Percentiles rank a stretch among this genome's conserved stretches.
Evolutionary conservation across 2,329 filamentous ascomycete genomes (phyloP).

Genomic region (Trichoderma cornu-damae): DNA sequence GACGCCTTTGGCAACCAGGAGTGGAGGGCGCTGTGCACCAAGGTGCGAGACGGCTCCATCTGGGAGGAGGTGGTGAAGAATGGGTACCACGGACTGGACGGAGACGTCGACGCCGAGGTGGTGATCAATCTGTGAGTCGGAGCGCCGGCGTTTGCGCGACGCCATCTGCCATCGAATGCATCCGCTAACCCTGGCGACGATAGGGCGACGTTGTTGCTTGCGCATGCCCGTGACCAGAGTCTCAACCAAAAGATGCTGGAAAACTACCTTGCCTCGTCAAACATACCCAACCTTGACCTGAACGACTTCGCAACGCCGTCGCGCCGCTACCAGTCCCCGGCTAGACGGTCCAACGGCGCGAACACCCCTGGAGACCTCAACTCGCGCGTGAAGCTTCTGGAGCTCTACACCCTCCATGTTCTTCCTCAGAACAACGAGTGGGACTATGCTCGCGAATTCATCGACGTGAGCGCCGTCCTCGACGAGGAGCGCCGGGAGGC

Average conservation of each 20-base stretch:
- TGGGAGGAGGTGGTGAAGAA: constrained; percentile 89
- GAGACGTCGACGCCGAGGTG: constrained; percentile 89
- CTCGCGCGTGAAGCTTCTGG: constrained; percentile 82
- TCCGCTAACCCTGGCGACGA: neutral
- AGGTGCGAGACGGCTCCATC: constrained; percentile 82
- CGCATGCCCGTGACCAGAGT: constrained; percentile 78
- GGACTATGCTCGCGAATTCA: constrained; percentile 92
- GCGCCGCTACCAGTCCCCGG: constrained; percentile 41
- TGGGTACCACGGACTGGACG: constrained; percentile 83
- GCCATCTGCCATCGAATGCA: neutral
- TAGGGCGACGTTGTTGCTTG: constrained; percentile 82
- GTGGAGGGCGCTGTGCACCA: constrained; percentile 76
- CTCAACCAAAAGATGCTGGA: constrained; percentile 86
- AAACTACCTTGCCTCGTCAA: constrained; percentile 75
- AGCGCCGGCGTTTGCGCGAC: neutral
- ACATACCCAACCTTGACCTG: constrained; percentile 67
- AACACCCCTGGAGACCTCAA: constrained; percentile 80
- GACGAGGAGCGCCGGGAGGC: constrained; percentile 89
- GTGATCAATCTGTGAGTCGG: constrained; percentile 73
- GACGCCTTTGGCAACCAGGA: constrained; percentile 77
- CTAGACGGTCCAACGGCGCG: constrained; percentile 56
- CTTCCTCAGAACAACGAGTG: constrained; percentile 91
- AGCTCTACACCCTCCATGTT: constrained; percentile 92
- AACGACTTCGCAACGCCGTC: constrained; percentile 45
- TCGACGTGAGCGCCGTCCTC: constrained; percentile 75